Evolutionary conservation across 306 rosid species (phyloP).

Genomic region (Dryas drummondii): DNA sequence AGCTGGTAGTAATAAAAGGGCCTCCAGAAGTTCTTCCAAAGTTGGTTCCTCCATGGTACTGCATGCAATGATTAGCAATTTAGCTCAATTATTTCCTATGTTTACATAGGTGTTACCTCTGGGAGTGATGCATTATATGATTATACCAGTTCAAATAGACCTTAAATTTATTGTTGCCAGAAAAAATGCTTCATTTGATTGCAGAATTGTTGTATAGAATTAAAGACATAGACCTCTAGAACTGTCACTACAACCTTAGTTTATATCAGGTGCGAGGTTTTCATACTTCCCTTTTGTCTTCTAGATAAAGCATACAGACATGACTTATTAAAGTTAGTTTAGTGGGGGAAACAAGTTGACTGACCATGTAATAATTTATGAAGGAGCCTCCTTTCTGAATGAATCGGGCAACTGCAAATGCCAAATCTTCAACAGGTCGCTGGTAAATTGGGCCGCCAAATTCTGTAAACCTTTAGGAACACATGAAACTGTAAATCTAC

Average conservation of each 20-base stretch:
- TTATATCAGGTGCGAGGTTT: not conserved
- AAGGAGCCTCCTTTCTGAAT: constrained; percentile 51
- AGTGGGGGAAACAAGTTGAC: constrained; percentile 1
- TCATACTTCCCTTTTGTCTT: not conserved
- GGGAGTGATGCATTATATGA: not conserved
- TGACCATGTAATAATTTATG: constrained; percentile 52
- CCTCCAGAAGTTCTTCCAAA: constrained; percentile 56
- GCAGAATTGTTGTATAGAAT: not conserved
- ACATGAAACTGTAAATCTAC: not conserved
- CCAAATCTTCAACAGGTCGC: constrained; percentile 45
- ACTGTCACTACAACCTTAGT: not conserved
- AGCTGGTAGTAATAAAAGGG: constrained; percentile 54
- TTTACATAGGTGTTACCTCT: not conserved
- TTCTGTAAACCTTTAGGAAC: constrained; percentile 36
- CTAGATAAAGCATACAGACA: not conserved
- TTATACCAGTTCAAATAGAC: not conserved
- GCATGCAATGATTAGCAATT: not conserved
- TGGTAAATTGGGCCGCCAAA: constrained; percentile 44
- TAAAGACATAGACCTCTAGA: not conserved
- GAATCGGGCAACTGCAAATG: constrained; percentile 46
- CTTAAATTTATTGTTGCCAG: not conserved
- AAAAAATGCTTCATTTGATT: constrained; percentile 8
- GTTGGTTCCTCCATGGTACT: constrained; percentile 57
- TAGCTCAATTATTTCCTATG: not conserved
- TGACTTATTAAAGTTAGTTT: not conserved